phyloP scores from a whole-genome alignment of 305 asterid species.

The Fraxinus baroniana region DNA sequence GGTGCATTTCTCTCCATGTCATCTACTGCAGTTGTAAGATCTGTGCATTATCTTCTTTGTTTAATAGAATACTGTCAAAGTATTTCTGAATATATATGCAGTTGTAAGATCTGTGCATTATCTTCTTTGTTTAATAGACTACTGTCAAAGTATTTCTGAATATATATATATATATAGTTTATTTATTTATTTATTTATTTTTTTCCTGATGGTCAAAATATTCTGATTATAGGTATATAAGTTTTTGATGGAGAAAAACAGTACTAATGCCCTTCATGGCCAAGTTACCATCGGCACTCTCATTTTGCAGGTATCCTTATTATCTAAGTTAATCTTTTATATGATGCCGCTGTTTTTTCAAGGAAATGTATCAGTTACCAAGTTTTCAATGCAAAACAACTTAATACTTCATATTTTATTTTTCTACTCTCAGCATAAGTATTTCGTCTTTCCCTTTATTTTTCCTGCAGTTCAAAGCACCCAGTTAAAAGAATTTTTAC shows the following conservation, averaged over 20 bases:
- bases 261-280: constrained; percentile 88
- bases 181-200: no score
- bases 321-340: background rate
- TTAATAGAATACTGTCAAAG: constrained; percentile 11
- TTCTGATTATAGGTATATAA: constrained; percentile 66
- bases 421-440: background rate
- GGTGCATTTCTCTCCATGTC: constrained; percentile 99
- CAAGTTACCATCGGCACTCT: constrained; percentile 98
- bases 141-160: constrained; percentile 3
- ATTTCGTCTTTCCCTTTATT: background rate
- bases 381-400: background rate
- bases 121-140: constrained; percentile 19
- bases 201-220: constrained; percentile 11
- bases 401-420: background rate
- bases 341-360: background rate
- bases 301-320: constrained; percentile 75
- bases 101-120: constrained; percentile 38
- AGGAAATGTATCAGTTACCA: background rate
- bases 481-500: background rate
- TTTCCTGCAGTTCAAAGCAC: constrained; percentile 7
- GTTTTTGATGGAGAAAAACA: constrained; percentile 88
- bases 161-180: no score
- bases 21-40: constrained; percentile 95
- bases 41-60: constrained; percentile 18
- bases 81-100: background rate